Base-by-base conservation (phyloP, 768 basidiomycete species). In the Boletus pseudo-olivaceus region DNA sequence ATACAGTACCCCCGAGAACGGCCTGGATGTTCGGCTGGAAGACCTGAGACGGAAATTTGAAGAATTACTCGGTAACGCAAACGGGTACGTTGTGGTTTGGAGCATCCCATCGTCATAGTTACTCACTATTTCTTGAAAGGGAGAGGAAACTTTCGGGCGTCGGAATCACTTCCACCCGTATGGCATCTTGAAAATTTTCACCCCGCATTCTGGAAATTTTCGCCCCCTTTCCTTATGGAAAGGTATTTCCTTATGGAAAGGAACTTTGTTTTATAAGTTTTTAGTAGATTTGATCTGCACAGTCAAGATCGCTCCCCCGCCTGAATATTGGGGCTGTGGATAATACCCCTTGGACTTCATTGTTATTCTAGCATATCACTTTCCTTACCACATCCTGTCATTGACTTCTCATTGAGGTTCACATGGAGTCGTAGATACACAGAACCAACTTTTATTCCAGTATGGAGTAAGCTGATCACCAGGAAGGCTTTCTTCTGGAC, bases 31-130 rank as follows among this genome's bases (percentile, higher is more conserved):
- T 0, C 55, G 32, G 27, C 27, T 72, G 19, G 38, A 44, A 0
- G 11, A 56, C 0, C 15, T 67, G 33, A 58, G 71, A 57, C 44
- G 56, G 41, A 56, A 61, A 14, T 67, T 73, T 9, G 72, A 72
- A 47, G 65, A 65, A 11, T 45, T 68, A 2, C 60, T 72, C 1
- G 67, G 64, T n/a, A 67, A 68, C 10, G 41, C 49, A 7, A 55
- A 55, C 5, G 64, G 58, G 67, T 71, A 55, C 23, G 69, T 57
- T 17, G 7, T n/a, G 0, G 5, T 48, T 19, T n/a, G 19, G 4
- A 2, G 20, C 15, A 9, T 40, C 35, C 15, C n/a, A 4, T 9
- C n/a, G 12, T 17, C 23, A 17, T 39, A 19, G 15, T 51, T 17
- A 45, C 55, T 60, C 7, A 58, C 2, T 11, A 20, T 5, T 37